Evolutionary conservation across 2,329 filamentous ascomycete species (phyloP).

Genomic region (Xylariaceae sp.): DNA sequence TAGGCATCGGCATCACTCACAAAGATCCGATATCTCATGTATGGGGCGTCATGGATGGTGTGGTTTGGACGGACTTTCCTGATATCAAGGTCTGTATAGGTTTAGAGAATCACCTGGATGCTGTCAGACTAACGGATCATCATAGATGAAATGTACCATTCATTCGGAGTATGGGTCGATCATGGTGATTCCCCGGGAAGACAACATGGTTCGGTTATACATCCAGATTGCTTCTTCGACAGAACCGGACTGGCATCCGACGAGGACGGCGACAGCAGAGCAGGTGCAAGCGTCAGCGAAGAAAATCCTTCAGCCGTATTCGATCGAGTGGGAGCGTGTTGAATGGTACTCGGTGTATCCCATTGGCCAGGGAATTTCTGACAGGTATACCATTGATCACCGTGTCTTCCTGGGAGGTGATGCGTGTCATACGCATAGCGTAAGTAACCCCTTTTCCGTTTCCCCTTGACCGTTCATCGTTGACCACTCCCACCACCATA

Average conservation of each 20-base stretch:
- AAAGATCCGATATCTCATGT: conserved; percentile 66
- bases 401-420: conserved; percentile 71
- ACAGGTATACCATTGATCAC: conserved; percentile 61
- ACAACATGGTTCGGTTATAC: conserved; percentile 59
- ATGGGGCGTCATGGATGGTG: conserved; percentile 72
- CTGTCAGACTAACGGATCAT: conserved; percentile 39
- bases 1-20: conserved; percentile 66
- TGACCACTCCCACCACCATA: conserved; percentile 37
- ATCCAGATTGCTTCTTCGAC: conserved; percentile 62
- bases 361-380: conserved; percentile 68
- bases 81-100: conserved; percentile 60
- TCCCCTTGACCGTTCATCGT: not conserved
- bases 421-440: conserved; percentile 73
- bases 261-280: conserved; percentile 57
- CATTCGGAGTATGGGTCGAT: conserved; percentile 70
- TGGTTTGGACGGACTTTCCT: conserved; percentile 67
- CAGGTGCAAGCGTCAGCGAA: conserved; percentile 62
- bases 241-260: conserved; percentile 55
- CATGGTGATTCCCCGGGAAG: conserved; percentile 69
- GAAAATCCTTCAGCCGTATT: conserved; percentile 60
- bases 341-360: conserved; percentile 76
- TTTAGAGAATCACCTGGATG: not conserved
- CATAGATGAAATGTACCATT: conserved; percentile 68
- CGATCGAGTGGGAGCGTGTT: conserved; percentile 60
- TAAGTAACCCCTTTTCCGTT: conserved; percentile 36